phyloP scores from a whole-genome alignment of 2,329 filamentous ascomycete genomes.

The Zasmidium angulare region DNA sequence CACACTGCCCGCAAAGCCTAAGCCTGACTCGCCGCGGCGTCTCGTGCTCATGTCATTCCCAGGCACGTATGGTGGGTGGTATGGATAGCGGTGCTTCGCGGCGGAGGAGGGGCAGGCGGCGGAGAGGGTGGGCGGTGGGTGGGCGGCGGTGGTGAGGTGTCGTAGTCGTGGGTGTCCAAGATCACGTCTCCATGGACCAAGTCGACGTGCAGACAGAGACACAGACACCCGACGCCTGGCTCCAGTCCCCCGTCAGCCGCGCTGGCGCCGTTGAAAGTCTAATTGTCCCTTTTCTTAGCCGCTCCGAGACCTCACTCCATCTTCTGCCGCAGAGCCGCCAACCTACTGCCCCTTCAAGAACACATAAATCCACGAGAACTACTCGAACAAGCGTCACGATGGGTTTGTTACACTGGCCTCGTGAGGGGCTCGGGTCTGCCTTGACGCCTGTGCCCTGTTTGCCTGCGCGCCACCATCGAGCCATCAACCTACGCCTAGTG shows the following conservation, averaged over 20 bases:
- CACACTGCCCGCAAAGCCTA: constrained; percentile 1
- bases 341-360: neutral
- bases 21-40: constrained; percentile 4
- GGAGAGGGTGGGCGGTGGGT: too few relatives aligned
- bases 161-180: too few relatives aligned
- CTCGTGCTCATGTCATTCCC: neutral
- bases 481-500: neutral
- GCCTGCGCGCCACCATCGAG: neutral
- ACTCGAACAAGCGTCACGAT: neutral
- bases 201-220: too few relatives aligned
- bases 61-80: neutral
- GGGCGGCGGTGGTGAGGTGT: too few relatives aligned
- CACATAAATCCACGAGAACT: neutral
- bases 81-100: too few relatives aligned
- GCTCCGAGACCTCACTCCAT: neutral
- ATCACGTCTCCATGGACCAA: too few relatives aligned
- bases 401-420: neutral
- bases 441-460: neutral
- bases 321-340: neutral
- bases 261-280: neutral
- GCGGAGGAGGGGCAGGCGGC: too few relatives aligned
- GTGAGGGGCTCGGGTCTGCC: neutral
- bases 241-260: too few relatives aligned
- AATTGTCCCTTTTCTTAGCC: neutral
- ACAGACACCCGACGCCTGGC: too few relatives aligned